Percentiles rank a stretch among this genome's conserved stretches.
Evolutionary conservation across 129 eudicot genomes (phyloP).

Genomic region (Centrapalus pauciflorus): DNA sequence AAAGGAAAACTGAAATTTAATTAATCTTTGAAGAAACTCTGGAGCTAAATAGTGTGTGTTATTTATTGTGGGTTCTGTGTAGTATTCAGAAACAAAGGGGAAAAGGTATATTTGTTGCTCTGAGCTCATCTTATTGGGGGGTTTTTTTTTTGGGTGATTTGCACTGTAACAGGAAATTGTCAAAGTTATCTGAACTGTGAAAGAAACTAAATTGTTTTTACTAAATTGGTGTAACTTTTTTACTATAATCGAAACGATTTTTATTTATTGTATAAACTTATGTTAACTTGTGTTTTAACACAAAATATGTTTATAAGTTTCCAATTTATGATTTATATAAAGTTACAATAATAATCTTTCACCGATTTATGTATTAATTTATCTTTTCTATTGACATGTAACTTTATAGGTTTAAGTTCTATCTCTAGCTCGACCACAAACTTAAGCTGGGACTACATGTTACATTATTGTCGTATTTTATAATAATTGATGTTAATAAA

Average conservation of each 20-base stretch:
- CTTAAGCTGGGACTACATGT: too few relatives aligned
- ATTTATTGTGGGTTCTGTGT: not conserved
- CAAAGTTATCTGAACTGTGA: not conserved
- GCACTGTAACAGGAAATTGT: conserved; percentile 3
- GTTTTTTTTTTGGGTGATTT: not conserved
- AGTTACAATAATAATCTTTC: too few relatives aligned
- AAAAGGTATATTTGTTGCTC: not conserved
- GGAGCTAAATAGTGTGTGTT: conserved; percentile 5
- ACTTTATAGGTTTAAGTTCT: too few relatives aligned
- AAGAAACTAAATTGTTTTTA: conserved; percentile 7
- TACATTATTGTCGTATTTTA: too few relatives aligned
- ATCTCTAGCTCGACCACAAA: too few relatives aligned
- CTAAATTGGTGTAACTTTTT: not conserved
- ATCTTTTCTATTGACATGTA: too few relatives aligned
- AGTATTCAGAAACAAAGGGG: conserved; percentile 9
- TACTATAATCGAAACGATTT: not conserved
- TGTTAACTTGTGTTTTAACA: too few relatives aligned
- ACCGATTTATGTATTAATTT: too few relatives aligned
- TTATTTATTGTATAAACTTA: not conserved
- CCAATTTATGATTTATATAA: too few relatives aligned
- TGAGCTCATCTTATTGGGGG: too few relatives aligned
- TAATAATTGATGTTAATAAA: too few relatives aligned
- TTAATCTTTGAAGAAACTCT: conserved; percentile 10
- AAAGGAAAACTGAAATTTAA: conserved; percentile 63
- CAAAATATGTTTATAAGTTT: too few relatives aligned